Evolutionary conservation across 345 rosid genomes (phyloP), one percentile per base, ranked within the genome.

Genomic region (Eucalyptus regnans): DNA sequence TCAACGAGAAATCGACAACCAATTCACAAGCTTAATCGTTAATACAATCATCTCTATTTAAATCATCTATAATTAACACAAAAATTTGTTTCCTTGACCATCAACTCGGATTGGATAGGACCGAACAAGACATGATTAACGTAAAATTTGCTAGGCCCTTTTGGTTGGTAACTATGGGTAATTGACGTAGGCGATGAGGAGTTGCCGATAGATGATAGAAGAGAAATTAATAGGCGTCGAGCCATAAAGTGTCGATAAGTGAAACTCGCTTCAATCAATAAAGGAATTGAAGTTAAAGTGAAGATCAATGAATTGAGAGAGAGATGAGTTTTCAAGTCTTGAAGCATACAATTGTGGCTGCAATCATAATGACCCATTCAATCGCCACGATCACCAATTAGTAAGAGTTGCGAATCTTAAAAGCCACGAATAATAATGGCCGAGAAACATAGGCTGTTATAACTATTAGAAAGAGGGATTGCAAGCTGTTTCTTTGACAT

Each of bases 161-260:
- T 31, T 31, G 20, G 41, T 66, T 18, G 18, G 22, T 66, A 66
- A n/a, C 41, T 66, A 66, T n/a, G 18, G 41, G 79, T 66, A 16
- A 66, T 66, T 29, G 37, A 66, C 6, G 3, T n/a, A 66, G 9
- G 41, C 41, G 12, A 66, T 31, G 3, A 66, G 20, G 79, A 66
- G 41, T 15, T 66, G 22, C 11, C 6, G 41, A 66, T 7, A 31
- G 3, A 37, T 13, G 41, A 15, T 31, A 66, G 0, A 8, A n/a
- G 41, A 66, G 79, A 66, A 66, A 31, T 31, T 66, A 31, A 9
- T 66, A 4, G 31, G 18, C 4, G 41, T n/a, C 2, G 20, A 66
- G 3, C 7, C 10, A 31, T 22, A 1, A 15, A 66, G 41, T 31
- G 11, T 66, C 6, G 22, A 1, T 66, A n/a, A 7, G 20, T 66